Conservation (phyloP, 2,329 filamentous ascomycete genomes). For the Alternaria sp. region DNA sequence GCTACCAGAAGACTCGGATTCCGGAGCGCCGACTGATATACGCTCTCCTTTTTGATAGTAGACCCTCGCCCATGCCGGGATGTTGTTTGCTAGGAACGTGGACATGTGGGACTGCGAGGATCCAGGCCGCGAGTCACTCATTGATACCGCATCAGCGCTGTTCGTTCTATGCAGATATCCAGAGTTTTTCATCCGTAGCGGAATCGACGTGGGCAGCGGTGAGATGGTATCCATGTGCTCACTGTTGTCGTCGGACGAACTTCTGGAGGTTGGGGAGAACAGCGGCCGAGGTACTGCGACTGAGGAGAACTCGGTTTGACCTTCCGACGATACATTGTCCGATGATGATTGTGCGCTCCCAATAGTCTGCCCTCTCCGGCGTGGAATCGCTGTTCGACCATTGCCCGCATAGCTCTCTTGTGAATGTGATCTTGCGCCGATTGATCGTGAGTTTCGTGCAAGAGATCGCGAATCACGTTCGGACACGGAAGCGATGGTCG, state of each 20-base stretch:
- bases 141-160: slow-evolving; percentile 42
- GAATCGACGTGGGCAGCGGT: slow-evolving; percentile 49
- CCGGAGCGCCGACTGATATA: slow-evolving; percentile 45
- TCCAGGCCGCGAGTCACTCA: slow-evolving; percentile 45
- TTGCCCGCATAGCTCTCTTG: slow-evolving; percentile 40
- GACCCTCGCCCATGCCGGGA: slow-evolving; percentile 51
- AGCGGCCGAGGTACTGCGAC: slow-evolving; percentile 48
- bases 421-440: slow-evolving; percentile 44
- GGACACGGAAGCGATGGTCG: slow-evolving; percentile 50
- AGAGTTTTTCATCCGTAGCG: slow-evolving; percentile 50
- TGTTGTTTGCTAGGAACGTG: slow-evolving; percentile 46
- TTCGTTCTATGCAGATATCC: slow-evolving; percentile 46
- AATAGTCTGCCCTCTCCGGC: slow-evolving; percentile 45
- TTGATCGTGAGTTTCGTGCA: slow-evolving; percentile 43
- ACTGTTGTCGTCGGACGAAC: slow-evolving; percentile 41
- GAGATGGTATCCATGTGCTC: slow-evolving; percentile 53
- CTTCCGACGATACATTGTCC: slow-evolving; percentile 42
- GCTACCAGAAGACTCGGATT: slow-evolving; percentile 45
- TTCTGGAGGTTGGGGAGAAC: slow-evolving; percentile 41
- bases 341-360: slow-evolving; percentile 46
- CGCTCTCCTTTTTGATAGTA: slow-evolving; percentile 52
- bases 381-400: slow-evolving; percentile 32
- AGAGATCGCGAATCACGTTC: slow-evolving; percentile 49
- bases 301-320: slow-evolving; percentile 39
- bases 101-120: slow-evolving; percentile 49